These are phyloP conservation scores for Myriosclerotinia curreyana DNA, from an alignment of 2,329 filamentous ascomycete species.

Conservation along the genomic window DNA sequence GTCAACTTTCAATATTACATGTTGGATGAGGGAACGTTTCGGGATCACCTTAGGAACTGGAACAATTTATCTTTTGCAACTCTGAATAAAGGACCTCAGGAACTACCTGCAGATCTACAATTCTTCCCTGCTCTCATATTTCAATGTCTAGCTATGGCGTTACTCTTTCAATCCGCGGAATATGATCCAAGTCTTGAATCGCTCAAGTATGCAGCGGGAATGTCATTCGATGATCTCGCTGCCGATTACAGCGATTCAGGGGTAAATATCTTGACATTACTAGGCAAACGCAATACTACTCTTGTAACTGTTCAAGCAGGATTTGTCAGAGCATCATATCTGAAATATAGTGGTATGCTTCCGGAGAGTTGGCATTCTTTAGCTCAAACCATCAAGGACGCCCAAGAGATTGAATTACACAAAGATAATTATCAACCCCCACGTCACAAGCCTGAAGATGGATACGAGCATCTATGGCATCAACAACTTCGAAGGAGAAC, in stretches of 20 bases:
- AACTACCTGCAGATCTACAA: constrained; percentile 50
- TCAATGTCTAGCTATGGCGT: constrained; percentile 53
- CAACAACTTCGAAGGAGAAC: constrained; percentile 54
- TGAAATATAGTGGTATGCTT: constrained; percentile 58
- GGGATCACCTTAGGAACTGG: constrained; percentile 53
- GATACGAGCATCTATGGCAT: constrained; percentile 56
- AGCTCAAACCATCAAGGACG: constrained; percentile 56
- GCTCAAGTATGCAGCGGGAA: constrained; percentile 57
- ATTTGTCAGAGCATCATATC: constrained; percentile 54
- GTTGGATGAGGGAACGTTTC: constrained; percentile 53
- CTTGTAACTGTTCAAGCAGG: constrained; percentile 56
- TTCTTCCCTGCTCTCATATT: constrained; percentile 60
- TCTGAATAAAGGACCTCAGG: constrained; percentile 50
- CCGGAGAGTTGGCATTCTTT: constrained; percentile 50
- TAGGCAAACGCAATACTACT: constrained; percentile 57
- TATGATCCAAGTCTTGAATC: constrained; percentile 51
- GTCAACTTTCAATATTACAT: constrained; percentile 59
- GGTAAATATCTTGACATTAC: constrained; percentile 49
- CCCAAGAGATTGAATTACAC: constrained; percentile 60
- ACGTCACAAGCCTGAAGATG: constrained; percentile 46
- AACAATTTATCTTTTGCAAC: constrained; percentile 51
- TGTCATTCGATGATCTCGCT: constrained; percentile 60
- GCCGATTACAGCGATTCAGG: constrained; percentile 60
- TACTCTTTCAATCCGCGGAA: constrained; percentile 51
- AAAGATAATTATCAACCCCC: constrained; percentile 48